Percentiles rank a stretch among this genome's conserved stretches.
These are phyloP conservation scores for Chytriomyces sp. DNA, from an alignment of 192 early-diverging fungal genomes.

Conservation along the genomic window DNA sequence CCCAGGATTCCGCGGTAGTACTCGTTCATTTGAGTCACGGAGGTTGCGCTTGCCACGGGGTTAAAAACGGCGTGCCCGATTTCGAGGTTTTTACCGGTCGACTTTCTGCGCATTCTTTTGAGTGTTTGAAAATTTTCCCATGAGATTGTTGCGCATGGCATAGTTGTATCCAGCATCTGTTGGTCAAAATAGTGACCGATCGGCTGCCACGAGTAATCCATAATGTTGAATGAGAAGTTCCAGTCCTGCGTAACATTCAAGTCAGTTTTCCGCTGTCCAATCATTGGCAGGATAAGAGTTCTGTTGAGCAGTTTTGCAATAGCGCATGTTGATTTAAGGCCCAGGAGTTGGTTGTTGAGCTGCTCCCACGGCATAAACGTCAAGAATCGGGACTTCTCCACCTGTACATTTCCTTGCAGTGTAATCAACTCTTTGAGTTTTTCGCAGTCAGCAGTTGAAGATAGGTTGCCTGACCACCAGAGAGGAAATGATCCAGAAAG, in stretches of 20 bases:
- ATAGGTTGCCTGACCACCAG: no score
- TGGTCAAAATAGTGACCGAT: conserved; percentile 41
- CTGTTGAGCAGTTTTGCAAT: conserved; percentile 36
- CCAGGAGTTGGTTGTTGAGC: conserved; percentile 51
- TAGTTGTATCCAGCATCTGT: neutral
- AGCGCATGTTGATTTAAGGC: conserved; percentile 42
- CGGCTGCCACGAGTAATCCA: conserved; percentile 26
- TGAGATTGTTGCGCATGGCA: conserved; percentile 25
- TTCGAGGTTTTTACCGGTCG: neutral
- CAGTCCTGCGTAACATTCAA: neutral
- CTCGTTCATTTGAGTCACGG: conserved; percentile 32
- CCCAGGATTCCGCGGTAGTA: conserved; percentile 39
- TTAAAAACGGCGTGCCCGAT: conserved; percentile 33
- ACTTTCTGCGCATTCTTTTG: neutral
- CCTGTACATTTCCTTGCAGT: neutral
- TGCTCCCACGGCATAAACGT: conserved; percentile 51
- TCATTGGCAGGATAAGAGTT: conserved; percentile 41
- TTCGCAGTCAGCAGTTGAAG: no score
- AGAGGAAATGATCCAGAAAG: no score
- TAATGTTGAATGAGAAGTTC: conserved; percentile 38
- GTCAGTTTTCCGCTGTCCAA: conserved; percentile 35
- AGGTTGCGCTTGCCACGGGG: conserved; percentile 42
- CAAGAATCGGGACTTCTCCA: conserved; percentile 19
- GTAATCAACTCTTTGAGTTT: neutral
- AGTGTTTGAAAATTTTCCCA: conserved; percentile 8